These are phyloP conservation scores for Populus davidiana DNA, from an alignment of 345 rosid species.

Conservation along the genomic window DNA sequence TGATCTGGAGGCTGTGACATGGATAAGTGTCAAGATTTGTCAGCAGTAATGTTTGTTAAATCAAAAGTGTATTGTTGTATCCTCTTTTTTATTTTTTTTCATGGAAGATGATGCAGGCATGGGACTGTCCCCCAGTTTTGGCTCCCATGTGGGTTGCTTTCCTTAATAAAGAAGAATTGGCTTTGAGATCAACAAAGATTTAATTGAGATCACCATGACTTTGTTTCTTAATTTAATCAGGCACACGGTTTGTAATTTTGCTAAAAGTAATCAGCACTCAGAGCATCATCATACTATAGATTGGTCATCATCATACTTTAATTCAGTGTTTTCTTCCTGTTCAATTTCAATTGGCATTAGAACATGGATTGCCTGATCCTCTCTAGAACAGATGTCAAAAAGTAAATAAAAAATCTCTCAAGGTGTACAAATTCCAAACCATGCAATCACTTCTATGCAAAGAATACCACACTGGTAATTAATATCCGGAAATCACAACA, in stretches of 20 bases:
- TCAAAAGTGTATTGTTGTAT: neutral
- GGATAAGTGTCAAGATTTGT: constrained; percentile 30
- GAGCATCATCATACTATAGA: neutral
- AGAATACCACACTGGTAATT: no score
- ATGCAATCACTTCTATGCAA: no score
- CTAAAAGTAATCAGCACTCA: neutral
- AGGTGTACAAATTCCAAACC: no score
- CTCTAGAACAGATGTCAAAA: neutral
- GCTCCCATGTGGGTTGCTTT: constrained; percentile 1
- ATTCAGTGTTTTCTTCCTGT: neutral
- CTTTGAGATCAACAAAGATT: neutral
- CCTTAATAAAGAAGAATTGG: neutral
- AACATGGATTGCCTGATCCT: neutral
- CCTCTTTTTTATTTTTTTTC: neutral
- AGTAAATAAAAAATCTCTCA: no score
- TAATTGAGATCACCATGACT: neutral
- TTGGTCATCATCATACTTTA: neutral
- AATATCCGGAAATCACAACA: no score
- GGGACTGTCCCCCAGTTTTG: neutral
- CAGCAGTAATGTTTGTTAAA: constrained; percentile 20
- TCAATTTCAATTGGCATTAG: neutral
- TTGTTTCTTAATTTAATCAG: neutral
- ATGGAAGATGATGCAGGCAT: neutral
- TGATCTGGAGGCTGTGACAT: constrained; percentile 20
- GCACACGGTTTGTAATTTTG: neutral